Evolutionary conservation across 495 filamentous ascomycete species (phyloP), one percentile per base, ranked within the genome.

Genomic region (Xeromyces bisporus): DNA sequence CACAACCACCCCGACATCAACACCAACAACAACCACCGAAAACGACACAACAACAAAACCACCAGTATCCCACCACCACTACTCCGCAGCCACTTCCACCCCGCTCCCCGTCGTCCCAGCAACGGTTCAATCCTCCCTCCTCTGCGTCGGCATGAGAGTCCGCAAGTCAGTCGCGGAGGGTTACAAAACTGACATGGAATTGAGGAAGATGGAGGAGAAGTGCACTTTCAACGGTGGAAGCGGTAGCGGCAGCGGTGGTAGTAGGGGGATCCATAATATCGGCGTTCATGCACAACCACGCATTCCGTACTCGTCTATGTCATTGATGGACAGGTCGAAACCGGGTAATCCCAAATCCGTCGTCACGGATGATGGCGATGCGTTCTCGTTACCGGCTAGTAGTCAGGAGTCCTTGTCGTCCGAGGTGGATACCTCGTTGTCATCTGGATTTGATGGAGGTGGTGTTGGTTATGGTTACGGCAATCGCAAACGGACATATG

Each of bases 81-180:
- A 62, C 34, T 45, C 55, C 31, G 48, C 56, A 8, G 40, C 57
- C 6, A 64, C 60, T 12, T 55, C 52, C 30, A 53, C 52, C 26
- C 48, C 54, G 23, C 52, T 40, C 4, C 69, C 67, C 16, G 41
- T 55, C 14, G 62, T 83, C 12, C 69, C 82, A 6, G 47, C 55
- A 6, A 60, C 58, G 13, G 64, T 92, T 14, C 81, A 89, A 50
- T 61, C 82, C 10, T 76, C 75, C 10, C 73, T 94, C 9, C 61
- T 93, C 3, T 77, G 65, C 36, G 86, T 96, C 32, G 87, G 87
- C 40, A 91, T 93, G 81, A 73, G 85, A 20, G 69, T 96, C 31
- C 77, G 87, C 37, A 93, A 96, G 54, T 75, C 77, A 7, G 74
- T 96, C 2, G 79, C 81, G 0, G 84, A 93, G 35, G 87, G 87